Evolutionary conservation across 176 grass and related monocot genomes (phyloP), one percentile per base, ranked within the genome.

Genomic region (Carex littledalei): DNA sequence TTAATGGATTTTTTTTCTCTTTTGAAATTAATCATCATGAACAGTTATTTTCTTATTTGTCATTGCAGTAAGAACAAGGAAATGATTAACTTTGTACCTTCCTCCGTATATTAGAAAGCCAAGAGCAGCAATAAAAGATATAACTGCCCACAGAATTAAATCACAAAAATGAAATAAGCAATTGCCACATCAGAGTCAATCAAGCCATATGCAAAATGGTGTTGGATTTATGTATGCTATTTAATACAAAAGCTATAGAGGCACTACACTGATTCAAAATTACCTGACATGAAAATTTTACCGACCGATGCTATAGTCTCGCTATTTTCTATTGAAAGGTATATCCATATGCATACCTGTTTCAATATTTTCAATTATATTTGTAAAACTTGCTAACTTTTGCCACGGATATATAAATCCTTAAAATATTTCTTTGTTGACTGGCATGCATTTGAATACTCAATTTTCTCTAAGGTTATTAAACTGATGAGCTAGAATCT

Each of bases 201-300:
- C 11, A 54, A 55, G 50, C 16, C 3, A 5, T 9, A 32, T 31
- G 73, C 73, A 77, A 54, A 77, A 47, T 74, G 70, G 18, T 11
- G 43, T 35, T 34, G 37, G 3, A 50, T 47, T 6, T 75, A 81
- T 62, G 57, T n/a, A 8, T 71, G 1, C 14, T 84, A 66, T 82
- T 43, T 24, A 84, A 57, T 69, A 35, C 49, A 86, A 63, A 67
- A 63, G 21, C 4, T 84, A 58, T 8, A 84, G 29, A 47, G 53
- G 68, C 17, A 85, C 69, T 56, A 49, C 45, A 8, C 71, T 10
- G 15, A 65, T 70, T 58, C 20, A 74, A 34, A 76, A 29, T 18
- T 94, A 97, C 94, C 88, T 88, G 92, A 90, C 87, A 97, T 87
- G 65, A 97, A 97, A 67, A 92, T 39, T 85, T 91, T 94, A 82